These are phyloP conservation scores for Neocatenulostroma microsporum DNA, from an alignment of 2,329 filamentous ascomycete species.

Conservation along the genomic window DNA sequence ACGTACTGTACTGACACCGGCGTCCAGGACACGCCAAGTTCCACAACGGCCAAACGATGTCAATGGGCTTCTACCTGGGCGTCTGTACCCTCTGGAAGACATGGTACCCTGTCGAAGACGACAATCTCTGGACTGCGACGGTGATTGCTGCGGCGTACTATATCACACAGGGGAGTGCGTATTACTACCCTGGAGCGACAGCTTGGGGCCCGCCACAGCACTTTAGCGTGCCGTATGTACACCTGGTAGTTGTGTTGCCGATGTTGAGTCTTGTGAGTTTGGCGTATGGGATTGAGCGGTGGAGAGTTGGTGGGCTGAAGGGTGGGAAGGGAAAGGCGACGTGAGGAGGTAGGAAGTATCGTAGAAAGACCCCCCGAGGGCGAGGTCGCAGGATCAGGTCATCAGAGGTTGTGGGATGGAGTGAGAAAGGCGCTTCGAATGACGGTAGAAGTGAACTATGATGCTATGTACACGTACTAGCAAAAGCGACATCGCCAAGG, in stretches of 20 bases:
- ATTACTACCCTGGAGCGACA: conserved; percentile 4
- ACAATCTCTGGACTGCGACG: background rate
- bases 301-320: background rate
- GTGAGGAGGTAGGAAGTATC: too few relatives aligned
- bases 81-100: background rate
- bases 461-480: too few relatives aligned
- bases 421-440: too few relatives aligned
- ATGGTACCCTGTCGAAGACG: background rate
- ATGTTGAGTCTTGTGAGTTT: conserved; percentile 1
- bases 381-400: too few relatives aligned
- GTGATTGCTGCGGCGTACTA: conserved; percentile 4
- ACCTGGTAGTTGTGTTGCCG: background rate
- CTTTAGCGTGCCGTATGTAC: background rate
- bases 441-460: too few relatives aligned
- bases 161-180: background rate
- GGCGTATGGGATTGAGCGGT: conserved; percentile 1
- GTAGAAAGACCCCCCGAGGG: too few relatives aligned
- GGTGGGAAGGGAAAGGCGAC: background rate
- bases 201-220: conserved; percentile 4
- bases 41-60: conserved; percentile 7
- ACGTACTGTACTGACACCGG: too few relatives aligned
- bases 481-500: too few relatives aligned
- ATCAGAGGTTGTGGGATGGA: too few relatives aligned
- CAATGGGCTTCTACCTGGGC: conserved; percentile 3
- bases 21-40: conserved; percentile 5